These are phyloP conservation scores for Hippophae gyantsensis DNA, from an alignment of 306 rosid species.

Conservation along the genomic window DNA sequence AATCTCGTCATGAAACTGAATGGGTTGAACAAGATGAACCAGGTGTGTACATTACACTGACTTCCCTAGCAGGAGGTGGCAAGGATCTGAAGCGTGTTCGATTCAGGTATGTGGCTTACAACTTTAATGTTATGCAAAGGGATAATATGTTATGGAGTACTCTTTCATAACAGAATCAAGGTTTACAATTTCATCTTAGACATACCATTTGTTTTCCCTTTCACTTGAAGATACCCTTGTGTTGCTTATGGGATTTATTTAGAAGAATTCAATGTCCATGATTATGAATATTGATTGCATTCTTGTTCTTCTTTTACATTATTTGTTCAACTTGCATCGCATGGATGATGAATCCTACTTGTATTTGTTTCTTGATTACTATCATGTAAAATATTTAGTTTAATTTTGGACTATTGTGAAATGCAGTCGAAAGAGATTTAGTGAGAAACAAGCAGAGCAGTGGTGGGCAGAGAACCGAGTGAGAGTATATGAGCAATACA, in stretches of 20 bases:
- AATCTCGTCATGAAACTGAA: slow-evolving; percentile 66
- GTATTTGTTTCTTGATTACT: background rate
- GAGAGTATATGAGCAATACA: slow-evolving; percentile 78
- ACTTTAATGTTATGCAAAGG: background rate
- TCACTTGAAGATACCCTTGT: too few relatives aligned
- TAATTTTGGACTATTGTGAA: slow-evolving; percentile 14
- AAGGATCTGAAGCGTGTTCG: slow-evolving; percentile 95
- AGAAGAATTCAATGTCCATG: too few relatives aligned
- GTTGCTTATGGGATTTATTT: too few relatives aligned
- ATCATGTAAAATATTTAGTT: background rate
- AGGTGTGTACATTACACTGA: slow-evolving; percentile 90
- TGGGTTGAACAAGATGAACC: slow-evolving; percentile 99
- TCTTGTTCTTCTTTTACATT: too few relatives aligned
- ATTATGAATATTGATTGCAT: too few relatives aligned
- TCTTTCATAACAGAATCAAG: background rate
- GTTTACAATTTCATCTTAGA: too few relatives aligned
- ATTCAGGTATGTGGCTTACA: slow-evolving; percentile 55
- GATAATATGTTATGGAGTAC: background rate
- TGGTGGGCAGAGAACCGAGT: slow-evolving; percentile 98
- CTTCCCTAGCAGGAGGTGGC: slow-evolving; percentile 81
- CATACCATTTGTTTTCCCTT: too few relatives aligned
- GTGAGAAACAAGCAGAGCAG: slow-evolving; percentile 90
- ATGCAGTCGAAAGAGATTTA: slow-evolving; percentile 92
- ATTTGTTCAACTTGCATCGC: too few relatives aligned
- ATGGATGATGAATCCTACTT: too few relatives aligned